A percentile compares a stretch with the other conserved stretches of the same genome.
These are phyloP conservation scores for Ganoderma sp. DNA, from an alignment of 1,284 basidiomycete genomes.

Conservation along the genomic window DNA sequence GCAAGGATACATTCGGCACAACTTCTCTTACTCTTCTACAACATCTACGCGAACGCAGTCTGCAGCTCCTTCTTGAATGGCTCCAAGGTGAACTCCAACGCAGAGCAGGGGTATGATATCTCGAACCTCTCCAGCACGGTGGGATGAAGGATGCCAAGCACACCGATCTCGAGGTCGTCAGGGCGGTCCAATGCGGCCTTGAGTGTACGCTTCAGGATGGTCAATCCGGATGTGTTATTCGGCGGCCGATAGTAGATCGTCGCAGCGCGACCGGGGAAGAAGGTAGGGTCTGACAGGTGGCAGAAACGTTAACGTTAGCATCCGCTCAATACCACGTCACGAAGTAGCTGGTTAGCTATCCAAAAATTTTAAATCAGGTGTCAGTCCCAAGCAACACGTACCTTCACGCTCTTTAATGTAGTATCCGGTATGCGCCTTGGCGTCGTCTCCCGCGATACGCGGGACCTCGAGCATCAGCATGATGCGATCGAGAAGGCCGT, in stretches of 20 bases:
- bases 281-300: constrained; percentile 74
- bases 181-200: constrained; percentile 40
- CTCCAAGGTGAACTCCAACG: constrained; percentile 92
- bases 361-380: not conserved
- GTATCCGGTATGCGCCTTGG: constrained; percentile 76
- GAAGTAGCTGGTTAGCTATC: not conserved
- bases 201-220: constrained; percentile 42
- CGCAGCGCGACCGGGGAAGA: constrained; percentile 94
- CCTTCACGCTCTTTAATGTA: constrained; percentile 89
- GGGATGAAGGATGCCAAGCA: constrained; percentile 90
- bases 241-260: constrained; percentile 84
- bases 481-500: constrained; percentile 91
- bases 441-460: constrained; percentile 67
- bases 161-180: constrained; percentile 78
- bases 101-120: constrained; percentile 94
- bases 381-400: constrained; percentile 47
- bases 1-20: constrained; percentile 13
- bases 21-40: constrained; percentile 17
- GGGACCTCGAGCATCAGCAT: constrained; percentile 96
- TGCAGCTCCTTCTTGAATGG: constrained; percentile 79
- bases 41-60: constrained; percentile 33
- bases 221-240: constrained; percentile 38
- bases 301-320: not conserved
- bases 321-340: not conserved
- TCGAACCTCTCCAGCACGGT: constrained; percentile 92